Evolutionary conservation across 2,329 filamentous ascomycete genomes (phyloP), one percentile per base, ranked within the genome.

Genomic region (Tolypocladium amazonense): DNA sequence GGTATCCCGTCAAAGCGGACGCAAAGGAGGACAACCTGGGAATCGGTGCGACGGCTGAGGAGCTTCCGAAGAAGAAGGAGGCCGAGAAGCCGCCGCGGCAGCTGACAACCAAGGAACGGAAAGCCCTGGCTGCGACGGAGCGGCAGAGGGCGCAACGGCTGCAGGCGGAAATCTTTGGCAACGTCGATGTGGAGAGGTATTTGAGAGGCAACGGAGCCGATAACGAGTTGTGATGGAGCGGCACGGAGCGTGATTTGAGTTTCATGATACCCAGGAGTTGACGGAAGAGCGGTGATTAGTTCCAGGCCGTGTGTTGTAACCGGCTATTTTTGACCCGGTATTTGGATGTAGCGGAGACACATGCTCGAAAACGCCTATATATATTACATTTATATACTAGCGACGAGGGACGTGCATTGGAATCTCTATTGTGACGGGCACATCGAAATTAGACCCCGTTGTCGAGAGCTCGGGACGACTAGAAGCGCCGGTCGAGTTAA

Each of bases 11-110:
- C 63, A 91, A 91, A 69, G 77, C 83, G 1, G 81, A 79, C 61
- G 76, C 81, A 59, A 96, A 96, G 73, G 81, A 86, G 52, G 85
- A 93, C 69, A 91, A 82, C 4, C 76, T 88, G 9, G 93, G 92
- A 0, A 72, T 96, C 33, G 91, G 92, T 0, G 78, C 81, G 4
- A 64, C 70, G 35, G 67, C 77, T 11, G 56, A 59, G 41, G 54
- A 50, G 4, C 4, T 2, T 2, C 27, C 45, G 65, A 72, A 72
- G 61, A 77, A 76, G 65, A 72, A 71, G 63, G 75, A 72, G 58
- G 76, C 76, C 59, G 74, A 75, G 66, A 76, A 77, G 65, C 69
- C 88, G 72, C 78, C 87, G 45, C 81, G 84, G 66, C 85, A 83
- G 70, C 73, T 81, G 68, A 84, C 84, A 3, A 74, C 77, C 52